Percentiles rank a stretch among this genome's conserved stretches.
Evolutionary conservation across 2,329 filamentous ascomycete genomes (phyloP).

Genomic region (Phialocephala subalpina): DNA sequence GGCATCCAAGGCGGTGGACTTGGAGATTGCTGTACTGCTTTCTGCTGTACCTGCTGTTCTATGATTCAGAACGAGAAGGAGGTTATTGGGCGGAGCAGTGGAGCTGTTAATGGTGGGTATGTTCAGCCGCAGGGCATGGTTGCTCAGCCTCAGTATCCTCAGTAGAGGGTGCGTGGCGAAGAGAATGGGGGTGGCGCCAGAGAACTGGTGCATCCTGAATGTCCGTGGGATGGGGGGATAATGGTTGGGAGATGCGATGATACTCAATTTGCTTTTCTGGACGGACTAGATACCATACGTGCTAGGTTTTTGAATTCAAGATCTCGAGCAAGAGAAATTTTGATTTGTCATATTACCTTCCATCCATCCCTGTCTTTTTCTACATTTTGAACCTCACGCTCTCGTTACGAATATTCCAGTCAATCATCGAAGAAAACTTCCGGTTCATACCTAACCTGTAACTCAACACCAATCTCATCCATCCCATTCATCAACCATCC

Average conservation of each 20-base stretch:
- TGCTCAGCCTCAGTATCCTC: neutral
- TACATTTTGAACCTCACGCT: no score
- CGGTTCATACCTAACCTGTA: no score
- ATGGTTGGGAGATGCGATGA: neutral
- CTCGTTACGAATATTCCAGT: no score
- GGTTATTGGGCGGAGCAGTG: conserved; percentile 27
- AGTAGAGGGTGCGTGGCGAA: neutral
- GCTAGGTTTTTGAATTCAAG: neutral
- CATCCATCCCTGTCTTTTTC: no score
- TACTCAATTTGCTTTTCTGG: neutral
- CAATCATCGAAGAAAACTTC: no score
- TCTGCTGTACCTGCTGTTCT: conserved; percentile 43
- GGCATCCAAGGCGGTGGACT: conserved; percentile 46
- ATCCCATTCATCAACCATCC: neutral
- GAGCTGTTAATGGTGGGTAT: neutral
- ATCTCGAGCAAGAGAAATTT: neutral
- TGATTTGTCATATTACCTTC: neutral
- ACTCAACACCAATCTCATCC: no score
- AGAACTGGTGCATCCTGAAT: no score
- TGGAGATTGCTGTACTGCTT: conserved; percentile 47
- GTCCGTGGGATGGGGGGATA: neutral
- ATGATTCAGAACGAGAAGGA: conserved; percentile 42
- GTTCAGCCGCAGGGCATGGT: neutral
- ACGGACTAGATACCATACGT: neutral
- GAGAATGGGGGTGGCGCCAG: no score